Evolutionary conservation across 768 basidiomycete species (phyloP).

Genomic region (Amanita molliuscula): DNA sequence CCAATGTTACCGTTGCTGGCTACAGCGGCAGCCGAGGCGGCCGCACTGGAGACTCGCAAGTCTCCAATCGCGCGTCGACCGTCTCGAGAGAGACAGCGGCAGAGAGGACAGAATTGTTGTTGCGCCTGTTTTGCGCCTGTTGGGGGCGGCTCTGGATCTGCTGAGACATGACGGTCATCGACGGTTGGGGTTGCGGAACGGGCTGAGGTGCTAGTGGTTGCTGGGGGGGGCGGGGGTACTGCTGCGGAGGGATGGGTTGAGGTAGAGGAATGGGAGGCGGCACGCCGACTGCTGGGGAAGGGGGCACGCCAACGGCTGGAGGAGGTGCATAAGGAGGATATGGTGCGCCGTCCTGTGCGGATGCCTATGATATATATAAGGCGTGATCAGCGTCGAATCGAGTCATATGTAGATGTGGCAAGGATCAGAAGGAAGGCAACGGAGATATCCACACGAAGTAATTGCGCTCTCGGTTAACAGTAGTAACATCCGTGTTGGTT

Average conservation of each 20-base stretch:
- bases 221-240: constrained; percentile 6
- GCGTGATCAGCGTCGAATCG: neutral
- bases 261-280: constrained; percentile 16
- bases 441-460: constrained; percentile 40
- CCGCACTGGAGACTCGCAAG: constrained; percentile 28
- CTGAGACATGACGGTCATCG: constrained; percentile 7
- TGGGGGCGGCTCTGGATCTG: constrained; percentile 13
- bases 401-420: neutral
- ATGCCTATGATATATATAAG: constrained; percentile 25
- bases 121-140: constrained; percentile 10
- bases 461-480: constrained; percentile 24
- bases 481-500: constrained; percentile 22
- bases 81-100: constrained; percentile 69
- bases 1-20: constrained; percentile 8
- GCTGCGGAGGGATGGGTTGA: constrained; percentile 16
- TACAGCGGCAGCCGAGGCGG: constrained; percentile 1
- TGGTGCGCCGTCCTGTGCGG: constrained; percentile 28
- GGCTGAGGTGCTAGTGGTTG: neutral
- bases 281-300: constrained; percentile 6
- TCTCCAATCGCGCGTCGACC: constrained; percentile 44
- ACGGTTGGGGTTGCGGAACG: neutral
- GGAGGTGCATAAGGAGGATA: constrained; percentile 13
- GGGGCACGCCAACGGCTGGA: constrained; percentile 10
- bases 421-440: constrained; percentile 52
- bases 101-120: constrained; percentile 53